phyloP scores from a whole-genome alignment of 768 basidiomycete genomes.

The Phlebiopsis gigantea region DNA sequence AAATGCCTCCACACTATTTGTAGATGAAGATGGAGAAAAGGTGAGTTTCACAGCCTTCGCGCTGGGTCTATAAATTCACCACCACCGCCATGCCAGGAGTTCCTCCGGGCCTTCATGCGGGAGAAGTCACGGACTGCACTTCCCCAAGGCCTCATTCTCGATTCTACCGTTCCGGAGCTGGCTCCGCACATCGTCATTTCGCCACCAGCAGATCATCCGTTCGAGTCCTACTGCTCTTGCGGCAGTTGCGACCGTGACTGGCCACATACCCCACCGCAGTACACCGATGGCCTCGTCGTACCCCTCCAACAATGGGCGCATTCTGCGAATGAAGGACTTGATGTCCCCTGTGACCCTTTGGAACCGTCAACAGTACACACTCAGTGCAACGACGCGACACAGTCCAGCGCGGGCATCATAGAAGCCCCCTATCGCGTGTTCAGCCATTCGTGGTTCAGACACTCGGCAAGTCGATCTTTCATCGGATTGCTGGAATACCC shows the following conservation, averaged over 20 bases:
- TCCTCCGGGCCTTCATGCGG: conserved; percentile 14
- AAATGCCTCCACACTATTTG: neutral
- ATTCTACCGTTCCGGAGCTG: conserved; percentile 34
- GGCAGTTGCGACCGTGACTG: neutral
- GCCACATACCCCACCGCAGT: neutral
- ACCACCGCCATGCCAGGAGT: conserved; percentile 12
- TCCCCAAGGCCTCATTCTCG: conserved; percentile 36
- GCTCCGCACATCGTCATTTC: conserved; percentile 52
- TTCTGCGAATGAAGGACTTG: neutral
- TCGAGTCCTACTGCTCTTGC: neutral
- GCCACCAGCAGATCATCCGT: conserved; percentile 31
- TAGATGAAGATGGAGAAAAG: neutral
- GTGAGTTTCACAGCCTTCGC: neutral
- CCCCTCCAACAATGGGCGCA: neutral
- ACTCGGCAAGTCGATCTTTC: neutral
- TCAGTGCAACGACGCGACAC: neutral
- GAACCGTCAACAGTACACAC: neutral
- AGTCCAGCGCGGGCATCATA: neutral
- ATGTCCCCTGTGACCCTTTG: neutral
- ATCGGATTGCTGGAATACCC: neutral
- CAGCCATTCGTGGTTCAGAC: neutral
- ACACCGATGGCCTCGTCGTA: neutral
- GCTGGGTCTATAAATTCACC: neutral
- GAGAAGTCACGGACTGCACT: conserved; percentile 11
- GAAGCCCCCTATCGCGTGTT: neutral